A percentile compares a stretch with the other conserved stretches of the same genome.
Evolutionary conservation across 805 yeast species (phyloP).

Genomic region (Ogataea trehaloabstinens): DNA sequence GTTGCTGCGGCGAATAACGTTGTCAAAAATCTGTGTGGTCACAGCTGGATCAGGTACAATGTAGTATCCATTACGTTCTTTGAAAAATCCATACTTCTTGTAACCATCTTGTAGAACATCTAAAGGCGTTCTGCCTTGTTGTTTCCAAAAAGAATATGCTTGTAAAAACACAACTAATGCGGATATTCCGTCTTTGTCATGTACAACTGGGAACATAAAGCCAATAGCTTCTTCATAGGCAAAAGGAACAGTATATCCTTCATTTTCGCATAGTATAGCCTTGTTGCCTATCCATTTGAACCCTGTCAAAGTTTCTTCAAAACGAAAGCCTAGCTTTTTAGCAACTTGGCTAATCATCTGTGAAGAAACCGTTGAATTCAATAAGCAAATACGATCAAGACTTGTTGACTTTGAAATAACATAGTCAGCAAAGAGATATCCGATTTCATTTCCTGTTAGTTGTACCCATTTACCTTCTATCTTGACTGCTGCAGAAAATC

Average conservation of each 20-base stretch:
- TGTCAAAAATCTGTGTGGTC: conserved; percentile 54
- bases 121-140: conserved; percentile 37
- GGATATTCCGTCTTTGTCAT: conserved; percentile 90
- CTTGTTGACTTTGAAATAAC: conserved; percentile 36
- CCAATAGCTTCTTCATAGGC: conserved; percentile 97
- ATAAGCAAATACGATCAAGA: conserved; percentile 45
- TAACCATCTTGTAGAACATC: conserved; percentile 59
- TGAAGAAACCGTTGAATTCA: conserved; percentile 92
- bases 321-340: conserved; percentile 52
- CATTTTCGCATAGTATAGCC: conserved; percentile 65
- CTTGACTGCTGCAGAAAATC: conserved; percentile 80
- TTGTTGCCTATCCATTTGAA: conserved; percentile 97
- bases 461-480: conserved; percentile 62
- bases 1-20: conserved; percentile 31
- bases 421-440: conserved; percentile 75
- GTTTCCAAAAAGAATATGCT: conserved; percentile 53
- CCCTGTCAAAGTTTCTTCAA: conserved; percentile 86
- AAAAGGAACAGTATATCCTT: conserved; percentile 75
- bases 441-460: conserved; percentile 88
- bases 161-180: conserved; percentile 78
- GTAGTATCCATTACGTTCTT: conserved; percentile 87
- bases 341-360: conserved; percentile 77
- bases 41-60: conserved; percentile 51
- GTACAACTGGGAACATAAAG: conserved; percentile 78
- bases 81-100: conserved; percentile 71